Evolutionary conservation across 1,284 basidiomycete species (phyloP).

Genomic region (Gomphus sp.): DNA sequence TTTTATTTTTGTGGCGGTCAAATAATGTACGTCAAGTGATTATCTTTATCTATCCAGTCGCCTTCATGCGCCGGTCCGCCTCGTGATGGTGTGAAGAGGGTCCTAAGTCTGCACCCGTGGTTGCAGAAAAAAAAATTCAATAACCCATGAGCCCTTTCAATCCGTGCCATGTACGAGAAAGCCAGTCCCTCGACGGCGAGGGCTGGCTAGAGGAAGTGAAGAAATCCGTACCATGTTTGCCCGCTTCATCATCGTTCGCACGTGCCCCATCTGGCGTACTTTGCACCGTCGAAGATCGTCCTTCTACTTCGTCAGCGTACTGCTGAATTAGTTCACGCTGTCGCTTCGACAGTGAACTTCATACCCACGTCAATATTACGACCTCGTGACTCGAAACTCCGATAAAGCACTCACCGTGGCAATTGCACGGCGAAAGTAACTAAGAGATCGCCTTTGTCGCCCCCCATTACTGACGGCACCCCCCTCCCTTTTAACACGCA

Average conservation of each 20-base stretch:
- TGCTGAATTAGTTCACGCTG: constrained; percentile 85
- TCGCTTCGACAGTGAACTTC: constrained; percentile 69
- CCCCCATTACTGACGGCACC: constrained; percentile 60
- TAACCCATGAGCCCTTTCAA: constrained; percentile 59
- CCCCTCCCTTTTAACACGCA: constrained; percentile 91
- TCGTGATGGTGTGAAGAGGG: constrained; percentile 7
- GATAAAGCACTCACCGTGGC: constrained; percentile 61
- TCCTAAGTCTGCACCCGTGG: constrained; percentile 4
- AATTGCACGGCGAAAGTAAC: constrained; percentile 85
- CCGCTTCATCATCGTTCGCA: constrained; percentile 9
- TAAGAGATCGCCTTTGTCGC: constrained; percentile 80
- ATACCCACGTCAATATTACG: constrained; percentile 14
- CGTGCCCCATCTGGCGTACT: constrained; percentile 13
- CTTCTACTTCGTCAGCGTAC: constrained; percentile 91
- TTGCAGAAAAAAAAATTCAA: constrained; percentile 42
- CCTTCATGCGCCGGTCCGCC: constrained; percentile 10
- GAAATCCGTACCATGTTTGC: constrained; percentile 67
- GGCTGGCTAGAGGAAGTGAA: constrained; percentile 37
- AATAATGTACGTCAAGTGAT: neutral
- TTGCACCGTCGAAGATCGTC: constrained; percentile 29
- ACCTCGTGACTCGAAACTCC: constrained; percentile 9
- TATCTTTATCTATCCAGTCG: constrained; percentile 10
- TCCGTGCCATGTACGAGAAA: constrained; percentile 58
- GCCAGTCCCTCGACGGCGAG: constrained; percentile 41
- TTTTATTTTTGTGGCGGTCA: neutral